Percentiles rank a stretch among this genome's conserved stretches.
phyloP scores from a whole-genome alignment of 192 early-diverging fungal genomes.

The Martensiomyces pterosporus region DNA sequence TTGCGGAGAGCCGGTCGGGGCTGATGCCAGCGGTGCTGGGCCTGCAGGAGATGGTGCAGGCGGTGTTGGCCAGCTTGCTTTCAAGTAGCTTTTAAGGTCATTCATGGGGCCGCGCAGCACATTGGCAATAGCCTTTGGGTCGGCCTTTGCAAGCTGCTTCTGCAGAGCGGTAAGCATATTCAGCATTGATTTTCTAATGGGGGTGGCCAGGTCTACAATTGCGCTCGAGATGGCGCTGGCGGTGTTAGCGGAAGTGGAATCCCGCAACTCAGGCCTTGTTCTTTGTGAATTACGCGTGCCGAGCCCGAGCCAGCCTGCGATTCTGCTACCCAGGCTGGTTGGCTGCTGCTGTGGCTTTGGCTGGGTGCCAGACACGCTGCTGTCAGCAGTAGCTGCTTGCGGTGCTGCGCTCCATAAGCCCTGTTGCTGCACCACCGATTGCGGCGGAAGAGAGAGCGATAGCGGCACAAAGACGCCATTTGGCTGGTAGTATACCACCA shows the following conservation, averaged over 20 bases:
- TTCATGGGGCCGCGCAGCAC: constrained; percentile 20
- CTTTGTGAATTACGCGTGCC: too few species aligned
- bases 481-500: constrained; percentile 24
- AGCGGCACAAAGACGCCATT: constrained; percentile 25
- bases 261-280: too few species aligned
- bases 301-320: too few species aligned
- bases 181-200: constrained; percentile 9
- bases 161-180: constrained; percentile 14
- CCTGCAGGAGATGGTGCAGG: neutral
- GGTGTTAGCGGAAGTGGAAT: too few species aligned
- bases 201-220: constrained; percentile 10
- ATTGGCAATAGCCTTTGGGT: constrained; percentile 15
- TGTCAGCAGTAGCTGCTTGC: too few species aligned
- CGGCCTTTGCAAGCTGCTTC: constrained; percentile 8
- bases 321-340: too few species aligned
- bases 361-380: too few species aligned
- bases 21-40: too few species aligned
- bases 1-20: too few species aligned
- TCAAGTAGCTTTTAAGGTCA: constrained; percentile 17
- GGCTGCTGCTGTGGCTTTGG: too few species aligned
- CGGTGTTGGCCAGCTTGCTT: constrained; percentile 17
- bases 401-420: too few species aligned
- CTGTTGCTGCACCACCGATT: neutral
- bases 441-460: constrained; percentile 10
- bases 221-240: too few species aligned